Evolutionary conservation across 2,329 filamentous ascomycete species (phyloP).

Genomic region (Ceratocystis destructans): DNA sequence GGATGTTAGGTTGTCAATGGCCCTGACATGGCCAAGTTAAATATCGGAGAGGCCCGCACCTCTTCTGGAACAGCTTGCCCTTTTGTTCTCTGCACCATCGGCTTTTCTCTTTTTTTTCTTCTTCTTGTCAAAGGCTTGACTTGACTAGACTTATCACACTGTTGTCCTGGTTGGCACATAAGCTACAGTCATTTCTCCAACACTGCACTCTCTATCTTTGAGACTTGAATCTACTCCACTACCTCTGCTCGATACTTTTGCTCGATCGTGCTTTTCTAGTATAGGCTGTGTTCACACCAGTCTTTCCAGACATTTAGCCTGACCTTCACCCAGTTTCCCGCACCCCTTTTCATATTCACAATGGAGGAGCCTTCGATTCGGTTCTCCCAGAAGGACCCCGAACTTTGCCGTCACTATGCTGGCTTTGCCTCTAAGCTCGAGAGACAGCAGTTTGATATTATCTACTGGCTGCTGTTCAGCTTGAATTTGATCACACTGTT

Average conservation of each 20-base stretch:
- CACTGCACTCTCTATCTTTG: background rate
- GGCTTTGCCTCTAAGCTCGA: slow-evolving; percentile 32
- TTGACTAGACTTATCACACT: background rate
- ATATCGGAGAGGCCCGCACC: background rate
- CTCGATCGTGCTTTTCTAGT: too few relatives aligned
- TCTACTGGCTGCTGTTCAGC: slow-evolving; percentile 36
- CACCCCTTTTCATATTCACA: background rate
- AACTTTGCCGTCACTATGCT: slow-evolving; percentile 31
- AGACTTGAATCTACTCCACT: background rate
- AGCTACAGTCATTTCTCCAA: background rate
- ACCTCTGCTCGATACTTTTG: background rate
- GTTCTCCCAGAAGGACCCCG: slow-evolving; percentile 22
- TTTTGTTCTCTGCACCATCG: background rate
- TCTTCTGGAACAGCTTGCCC: background rate
- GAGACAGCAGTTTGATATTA: slow-evolving; percentile 31
- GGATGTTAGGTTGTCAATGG: background rate
- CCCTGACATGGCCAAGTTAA: slow-evolving; percentile 1
- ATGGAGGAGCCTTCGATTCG: slow-evolving; percentile 9
- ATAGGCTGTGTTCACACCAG: too few relatives aligned
- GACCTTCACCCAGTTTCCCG: background rate
- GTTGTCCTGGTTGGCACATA: slow-evolving; percentile 6
- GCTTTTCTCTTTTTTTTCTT: background rate
- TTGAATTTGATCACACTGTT: slow-evolving; percentile 34
- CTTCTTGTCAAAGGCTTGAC: background rate
- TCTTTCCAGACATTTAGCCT: background rate